Evolutionary conservation across 2,329 filamentous ascomycete species (phyloP), one percentile per base, ranked within the genome.

Genomic region (Pseudogymnoascus sp.): DNA sequence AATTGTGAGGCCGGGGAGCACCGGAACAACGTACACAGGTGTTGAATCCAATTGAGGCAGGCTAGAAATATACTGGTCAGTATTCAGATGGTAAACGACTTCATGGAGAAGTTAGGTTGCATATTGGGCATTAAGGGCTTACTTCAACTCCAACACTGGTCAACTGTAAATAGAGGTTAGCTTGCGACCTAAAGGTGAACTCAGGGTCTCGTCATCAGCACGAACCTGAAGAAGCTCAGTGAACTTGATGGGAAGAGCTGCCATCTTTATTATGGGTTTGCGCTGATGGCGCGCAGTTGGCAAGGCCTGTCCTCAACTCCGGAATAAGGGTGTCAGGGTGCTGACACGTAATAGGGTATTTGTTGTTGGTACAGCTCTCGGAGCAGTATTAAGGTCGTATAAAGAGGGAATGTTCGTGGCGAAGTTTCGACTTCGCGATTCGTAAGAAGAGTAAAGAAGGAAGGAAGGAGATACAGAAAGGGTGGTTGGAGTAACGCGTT

Each of bases 191-290:
- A 19, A 35, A 57, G 50, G 50, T 57, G 50, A 19, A 35, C 10
- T 19, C n/a, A 13, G 17, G 28, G 17, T 13, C 50, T 4, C 28
- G 10, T 33, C 38, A 90, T 71, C 91, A 95, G 74, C 83, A 96
- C 60, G 88, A 90, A 88, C 86, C 82, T 93, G 90, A 77, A 93
- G 84, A 74, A 93, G 85, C 87, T 96, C 92, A 77, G 89, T 89
- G 79, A 96, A 96, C 82, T 91, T 92, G 80, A 96, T 96, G 74
- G 90, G 91, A 75, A 96, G 82, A 84, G 76, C 86, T 69, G 64
- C 71, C 72, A 74, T 74, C 64, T 70, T 69, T 33, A 61, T 62
- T 42, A 59, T 36, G 50, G 50, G 50, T 17, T 57, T 65, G 65
- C 65, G 65, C 65, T 63, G 33, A 53, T 62, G 63, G 38, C 47